Base-by-base conservation (phyloP, 208 protist species). In the Kentomonas sorsogonicus region DNA sequence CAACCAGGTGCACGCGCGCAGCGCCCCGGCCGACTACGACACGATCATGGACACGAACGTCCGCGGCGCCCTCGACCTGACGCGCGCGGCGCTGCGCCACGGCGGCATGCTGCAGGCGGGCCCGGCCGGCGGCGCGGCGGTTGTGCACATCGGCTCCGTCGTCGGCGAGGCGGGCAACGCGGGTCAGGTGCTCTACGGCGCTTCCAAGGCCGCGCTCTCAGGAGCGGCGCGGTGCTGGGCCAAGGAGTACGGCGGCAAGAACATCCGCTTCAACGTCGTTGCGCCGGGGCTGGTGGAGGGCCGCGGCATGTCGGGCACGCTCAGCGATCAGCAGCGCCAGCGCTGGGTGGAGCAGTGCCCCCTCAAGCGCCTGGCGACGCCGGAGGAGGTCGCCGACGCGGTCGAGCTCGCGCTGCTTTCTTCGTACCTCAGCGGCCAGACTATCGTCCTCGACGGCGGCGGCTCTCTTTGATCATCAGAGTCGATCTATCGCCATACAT, bases 191-290 rank as follows among this genome's bases (percentile, higher is more conserved):
- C 53, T 93, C 23, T 97, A 97, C 72, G 54, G 75, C 16, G 88
- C 94, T 29, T 85, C 91, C 11, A 97, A 97, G 60, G 87, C 91
- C 0, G 94, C 86, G 22, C 70, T 97, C 18, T 63, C 67, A 7
- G 89, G 86, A 2, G 85, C 90, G 7, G 76, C 72, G 30, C 87
- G 94, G 59, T 91, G 87, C 16, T 83, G 81, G 63, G 77, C 81
- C 11, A 71, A 68, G 34, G 91, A 97, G 71, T 93, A 95, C 57
- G 77, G 84, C 39, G 20, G 45, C 4, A 83, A 86, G 47, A 79
- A 86, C 27, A 54, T 97, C 4, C 88, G 89, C 54, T 94, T 95
- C 53, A 97, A 97, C 65, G 85, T 94, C 0, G 79, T 97, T 29
- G 79, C 84, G 0, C 93, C 93, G 1, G 91, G 91, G 4, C 69